Conservation (phyloP, 2,329 filamentous ascomycete species). For the Colletotrichum tanaceti region DNA sequence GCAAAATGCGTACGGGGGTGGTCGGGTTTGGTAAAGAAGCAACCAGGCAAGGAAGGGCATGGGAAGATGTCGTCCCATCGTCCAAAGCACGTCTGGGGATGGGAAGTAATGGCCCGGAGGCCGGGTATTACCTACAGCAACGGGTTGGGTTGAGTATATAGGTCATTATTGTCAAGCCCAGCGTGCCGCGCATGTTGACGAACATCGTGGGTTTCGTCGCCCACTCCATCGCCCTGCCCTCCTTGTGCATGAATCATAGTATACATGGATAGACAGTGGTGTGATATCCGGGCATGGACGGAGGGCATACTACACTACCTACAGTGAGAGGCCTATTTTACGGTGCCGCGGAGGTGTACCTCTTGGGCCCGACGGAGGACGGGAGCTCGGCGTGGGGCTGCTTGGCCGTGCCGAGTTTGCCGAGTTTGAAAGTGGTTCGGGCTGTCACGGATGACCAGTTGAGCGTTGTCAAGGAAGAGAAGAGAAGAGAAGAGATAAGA, state of each 20-base stretch:
- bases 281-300: background rate
- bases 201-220: constrained; percentile 23
- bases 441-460: constrained; percentile 15
- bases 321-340: background rate
- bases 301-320: background rate
- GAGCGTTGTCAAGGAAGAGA: too few relatives aligned
- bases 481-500: too few relatives aligned
- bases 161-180: constrained; percentile 2
- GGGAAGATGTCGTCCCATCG: constrained; percentile 1
- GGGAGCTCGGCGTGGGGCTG: constrained; percentile 20
- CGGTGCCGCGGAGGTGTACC: too few relatives aligned
- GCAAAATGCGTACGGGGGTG: background rate
- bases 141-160: background rate
- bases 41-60: too few relatives aligned
- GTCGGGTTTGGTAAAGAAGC: background rate
- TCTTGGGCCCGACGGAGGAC: background rate
- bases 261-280: background rate
- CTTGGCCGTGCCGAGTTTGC: background rate
- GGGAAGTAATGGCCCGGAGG: constrained; percentile 17
- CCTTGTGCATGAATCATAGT: background rate
- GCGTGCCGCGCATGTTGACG: constrained; percentile 5
- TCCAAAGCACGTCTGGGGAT: constrained; percentile 27
- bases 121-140: constrained; percentile 11
- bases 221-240: background rate
- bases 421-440: constrained; percentile 11